Conservation (phyloP, 495 filamentous ascomycete species). For the Pyrenula massariospora region DNA sequence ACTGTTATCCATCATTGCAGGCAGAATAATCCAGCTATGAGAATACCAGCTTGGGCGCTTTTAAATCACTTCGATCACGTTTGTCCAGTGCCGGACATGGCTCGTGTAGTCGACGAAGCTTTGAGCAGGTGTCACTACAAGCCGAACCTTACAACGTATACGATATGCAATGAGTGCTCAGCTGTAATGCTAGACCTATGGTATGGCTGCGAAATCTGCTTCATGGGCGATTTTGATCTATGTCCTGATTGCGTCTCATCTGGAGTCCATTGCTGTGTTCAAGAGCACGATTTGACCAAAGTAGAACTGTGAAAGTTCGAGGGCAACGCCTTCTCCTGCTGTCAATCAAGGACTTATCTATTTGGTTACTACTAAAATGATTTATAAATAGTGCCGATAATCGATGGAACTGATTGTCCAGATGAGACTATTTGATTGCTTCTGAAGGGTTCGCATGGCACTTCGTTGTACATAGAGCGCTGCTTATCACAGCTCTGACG, state of each 20-base stretch:
- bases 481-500: too few relatives aligned
- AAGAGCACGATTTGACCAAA: constrained; percentile 4
- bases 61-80: not conserved
- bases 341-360: too few relatives aligned
- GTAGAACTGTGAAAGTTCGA: too few relatives aligned
- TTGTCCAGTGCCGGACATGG: not conserved
- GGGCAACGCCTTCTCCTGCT: too few relatives aligned
- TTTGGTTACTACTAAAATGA: too few relatives aligned
- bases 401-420: too few relatives aligned
- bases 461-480: too few relatives aligned
- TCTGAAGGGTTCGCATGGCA: too few relatives aligned
- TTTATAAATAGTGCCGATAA: too few relatives aligned
- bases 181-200: constrained; percentile 1
- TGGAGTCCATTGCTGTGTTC: constrained; percentile 1
- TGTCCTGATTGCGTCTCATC: not conserved
- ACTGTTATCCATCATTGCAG: not conserved
- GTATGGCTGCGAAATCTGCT: constrained; percentile 4
- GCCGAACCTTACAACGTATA: too few relatives aligned
- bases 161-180: constrained; percentile 4
- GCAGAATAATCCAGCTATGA: not conserved
- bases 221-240: constrained; percentile 3
- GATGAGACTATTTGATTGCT: too few relatives aligned
- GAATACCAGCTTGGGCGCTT: not conserved
- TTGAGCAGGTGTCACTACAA: not conserved
- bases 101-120: not conserved